Percentiles rank a stretch among this genome's conserved stretches.
Conservation (phyloP, 1,284 basidiomycete genomes). For the Tilletia indica region DNA sequence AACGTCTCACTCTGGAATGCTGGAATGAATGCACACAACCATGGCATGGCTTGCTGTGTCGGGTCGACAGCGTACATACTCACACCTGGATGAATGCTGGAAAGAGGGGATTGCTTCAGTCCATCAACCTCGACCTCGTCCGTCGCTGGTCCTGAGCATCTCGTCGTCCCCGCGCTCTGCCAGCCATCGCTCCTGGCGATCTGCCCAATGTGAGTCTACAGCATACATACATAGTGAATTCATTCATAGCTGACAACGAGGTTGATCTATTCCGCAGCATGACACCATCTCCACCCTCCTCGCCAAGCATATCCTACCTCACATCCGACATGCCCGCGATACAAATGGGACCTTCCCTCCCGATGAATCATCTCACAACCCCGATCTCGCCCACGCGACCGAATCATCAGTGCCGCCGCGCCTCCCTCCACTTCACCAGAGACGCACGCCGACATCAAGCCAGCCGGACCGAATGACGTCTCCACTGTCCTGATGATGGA, state of each 20-base stretch:
- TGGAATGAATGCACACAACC: too few species aligned
- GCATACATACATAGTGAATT: background rate
- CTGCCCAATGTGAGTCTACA: constrained; percentile 13
- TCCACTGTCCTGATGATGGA: constrained; percentile 33
- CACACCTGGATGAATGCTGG: too few species aligned
- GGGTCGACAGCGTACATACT: too few species aligned
- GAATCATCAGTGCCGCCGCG: constrained; percentile 21
- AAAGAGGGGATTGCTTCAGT: too few species aligned
- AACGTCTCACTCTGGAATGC: too few species aligned
- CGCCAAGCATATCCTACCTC: constrained; percentile 32
- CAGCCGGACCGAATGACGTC: constrained; percentile 15
- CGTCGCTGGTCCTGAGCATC: background rate
- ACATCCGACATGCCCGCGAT: constrained; percentile 31
- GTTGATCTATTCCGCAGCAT: background rate
- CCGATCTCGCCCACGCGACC: constrained; percentile 14
- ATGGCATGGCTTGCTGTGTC: too few species aligned
- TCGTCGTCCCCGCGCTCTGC: constrained; percentile 17
- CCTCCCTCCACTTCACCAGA: background rate
- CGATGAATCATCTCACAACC: constrained; percentile 19
- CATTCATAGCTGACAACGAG: background rate
- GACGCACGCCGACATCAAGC: background rate
- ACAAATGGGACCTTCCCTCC: constrained; percentile 26
- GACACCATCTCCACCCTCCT: constrained; percentile 32
- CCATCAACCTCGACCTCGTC: background rate
- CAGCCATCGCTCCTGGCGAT: constrained; percentile 15